Evolutionary conservation across 192 early-diverging fungal species (phyloP).

Genomic region (Umbelopsis ramanniana): DNA sequence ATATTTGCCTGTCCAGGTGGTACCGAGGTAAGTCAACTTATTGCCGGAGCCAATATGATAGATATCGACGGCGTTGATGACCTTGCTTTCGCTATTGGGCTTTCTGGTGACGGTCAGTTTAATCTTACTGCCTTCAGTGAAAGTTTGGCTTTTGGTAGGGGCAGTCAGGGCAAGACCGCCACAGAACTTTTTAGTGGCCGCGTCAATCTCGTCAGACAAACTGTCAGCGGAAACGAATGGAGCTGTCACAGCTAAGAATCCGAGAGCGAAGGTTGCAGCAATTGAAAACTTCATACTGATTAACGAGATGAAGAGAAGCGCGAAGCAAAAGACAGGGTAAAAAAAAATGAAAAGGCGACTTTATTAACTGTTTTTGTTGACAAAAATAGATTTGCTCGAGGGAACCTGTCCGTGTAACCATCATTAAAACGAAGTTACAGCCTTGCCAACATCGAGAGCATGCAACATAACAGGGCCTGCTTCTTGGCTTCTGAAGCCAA

Average conservation of each 20-base stretch:
- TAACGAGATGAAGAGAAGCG: not conserved
- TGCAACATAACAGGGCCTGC: slow-evolving; percentile 59
- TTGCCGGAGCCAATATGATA: slow-evolving; percentile 34
- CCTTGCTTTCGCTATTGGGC: slow-evolving; percentile 35
- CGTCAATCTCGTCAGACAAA: slow-evolving; percentile 36
- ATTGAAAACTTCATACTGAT: slow-evolving; percentile 35
- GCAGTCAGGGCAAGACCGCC: slow-evolving; percentile 35
- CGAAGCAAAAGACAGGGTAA: not conserved
- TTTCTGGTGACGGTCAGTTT: slow-evolving; percentile 37
- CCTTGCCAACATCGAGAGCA: slow-evolving; percentile 38
- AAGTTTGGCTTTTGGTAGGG: slow-evolving; percentile 22
- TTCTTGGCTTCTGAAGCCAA: slow-evolving; percentile 58
- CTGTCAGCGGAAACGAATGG: slow-evolving; percentile 31
- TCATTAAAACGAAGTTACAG: not conserved
- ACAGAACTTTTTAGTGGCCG: slow-evolving; percentile 39
- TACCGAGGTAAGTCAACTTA: slow-evolving; percentile 30
- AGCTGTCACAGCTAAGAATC: slow-evolving; percentile 17
- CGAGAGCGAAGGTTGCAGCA: slow-evolving; percentile 24
- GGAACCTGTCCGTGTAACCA: slow-evolving; percentile 2
- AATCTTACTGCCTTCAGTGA: slow-evolving; percentile 31
- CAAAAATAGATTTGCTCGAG: slow-evolving; percentile 20
- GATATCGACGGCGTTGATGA: slow-evolving; percentile 38
- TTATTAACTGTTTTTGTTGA: slow-evolving; percentile 15
- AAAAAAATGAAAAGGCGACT: not conserved
- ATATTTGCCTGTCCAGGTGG: slow-evolving; percentile 41